Base-by-base conservation (phyloP, 169 alveolate species). In the Plasmodium malariae region DNA sequence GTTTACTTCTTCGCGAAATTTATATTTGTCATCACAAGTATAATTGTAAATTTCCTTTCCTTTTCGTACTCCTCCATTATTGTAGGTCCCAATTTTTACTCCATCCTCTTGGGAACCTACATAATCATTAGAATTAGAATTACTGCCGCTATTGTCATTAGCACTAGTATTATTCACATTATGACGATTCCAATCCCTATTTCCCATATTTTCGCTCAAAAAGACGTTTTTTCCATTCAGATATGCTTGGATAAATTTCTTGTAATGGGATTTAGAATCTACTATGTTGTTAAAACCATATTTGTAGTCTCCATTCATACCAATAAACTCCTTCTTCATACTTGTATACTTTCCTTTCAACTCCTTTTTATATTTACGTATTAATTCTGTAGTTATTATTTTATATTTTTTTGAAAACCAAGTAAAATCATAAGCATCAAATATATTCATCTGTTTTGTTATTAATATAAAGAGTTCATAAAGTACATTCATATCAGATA, bases 321-420 rank as follows among this genome's bases (percentile, higher is more conserved):
- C 49, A 1, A 48, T 48, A n/a, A 14, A 45, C 19, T 74, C 36
- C 55, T 26, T 55, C 45, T 55, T 80, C 49, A 37, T 40, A 43
- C 37, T 7, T 26, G 32, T 45, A 69, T 80, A 80, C 40, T 70
- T 80, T 37, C 30, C 26, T 26, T 51, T 69, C 54, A 80, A 55
- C 45, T 59, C 80, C 68, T 65, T 80, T 69, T 19, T 80, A 57
- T 80, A 80, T 69, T 34, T 80, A 65, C 90, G 90, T 51, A 51
- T 57, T 32, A 80, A 36, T 40, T 71, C 17, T 71, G 49, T 80
- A 49, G 83, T 80, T 65, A 80, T 69, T 48, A 80, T 65, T 21
- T 80, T 80, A 57, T 65, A 80, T 59, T 80, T 80, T 70, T 67
- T 80, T 51, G 26, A 80, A 59, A 80, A 80, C 90, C 90, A 80